Percentiles rank a stretch among this genome's conserved stretches.
Conservation (phyloP, 495 filamentous ascomycete genomes). For the Lentithecium fluviatile region DNA sequence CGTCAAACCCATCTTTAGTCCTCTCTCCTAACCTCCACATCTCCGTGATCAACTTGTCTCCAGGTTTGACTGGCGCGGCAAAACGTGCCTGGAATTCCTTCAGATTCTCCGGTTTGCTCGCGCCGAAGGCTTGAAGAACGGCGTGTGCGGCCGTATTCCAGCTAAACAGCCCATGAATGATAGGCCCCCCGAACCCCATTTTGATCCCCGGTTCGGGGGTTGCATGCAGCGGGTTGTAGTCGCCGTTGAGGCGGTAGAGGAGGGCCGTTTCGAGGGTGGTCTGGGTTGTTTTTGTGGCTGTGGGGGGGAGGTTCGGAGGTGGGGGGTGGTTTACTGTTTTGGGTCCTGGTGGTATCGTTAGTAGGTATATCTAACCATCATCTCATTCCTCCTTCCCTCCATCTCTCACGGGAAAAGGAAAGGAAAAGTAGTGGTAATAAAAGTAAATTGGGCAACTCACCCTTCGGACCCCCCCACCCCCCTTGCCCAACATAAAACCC, state of each 20-base stretch:
- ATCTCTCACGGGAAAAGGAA: neutral
- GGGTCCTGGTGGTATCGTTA: conserved; percentile 50
- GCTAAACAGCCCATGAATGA: conserved; percentile 83
- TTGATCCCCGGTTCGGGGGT: conserved; percentile 77
- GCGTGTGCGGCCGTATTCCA: conserved; percentile 80
- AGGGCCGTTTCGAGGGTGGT: conserved; percentile 68
- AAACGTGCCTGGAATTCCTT: conserved; percentile 87
- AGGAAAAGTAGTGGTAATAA: neutral
- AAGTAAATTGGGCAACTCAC: conserved; percentile 49
- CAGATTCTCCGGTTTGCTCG: conserved; percentile 72
- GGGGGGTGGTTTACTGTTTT: conserved; percentile 71
- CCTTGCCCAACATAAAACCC: conserved; percentile 83
- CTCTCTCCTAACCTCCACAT: conserved; percentile 64
- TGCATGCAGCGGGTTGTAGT: conserved; percentile 89
- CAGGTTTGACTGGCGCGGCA: conserved; percentile 76
- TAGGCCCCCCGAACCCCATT: conserved; percentile 87
- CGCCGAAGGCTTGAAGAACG: conserved; percentile 69
- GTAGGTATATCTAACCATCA: neutral
- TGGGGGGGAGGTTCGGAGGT: conserved; percentile 69
- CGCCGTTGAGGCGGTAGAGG: conserved; percentile 72
- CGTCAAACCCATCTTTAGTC: conserved; percentile 69
- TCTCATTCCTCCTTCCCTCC: neutral
- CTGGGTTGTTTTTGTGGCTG: conserved; percentile 67
- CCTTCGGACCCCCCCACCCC: conserved; percentile 88
- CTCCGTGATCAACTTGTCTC: conserved; percentile 65